Base-by-base conservation (phyloP, 495 filamentous ascomycete species). In the Daldinia concentrica region DNA sequence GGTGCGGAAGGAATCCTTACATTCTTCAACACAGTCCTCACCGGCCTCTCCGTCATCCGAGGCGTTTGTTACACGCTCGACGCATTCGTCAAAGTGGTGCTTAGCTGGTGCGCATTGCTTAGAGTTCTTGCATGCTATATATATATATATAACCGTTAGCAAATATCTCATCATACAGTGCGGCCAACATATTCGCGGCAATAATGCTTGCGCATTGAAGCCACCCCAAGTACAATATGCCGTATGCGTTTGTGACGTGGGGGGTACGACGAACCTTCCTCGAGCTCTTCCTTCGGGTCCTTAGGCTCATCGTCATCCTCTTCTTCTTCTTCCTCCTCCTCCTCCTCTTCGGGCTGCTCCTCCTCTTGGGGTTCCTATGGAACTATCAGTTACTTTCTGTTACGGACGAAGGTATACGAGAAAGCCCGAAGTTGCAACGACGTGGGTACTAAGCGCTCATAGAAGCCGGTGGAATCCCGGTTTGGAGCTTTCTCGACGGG, bases 11-110 rank as follows among this genome's bases (percentile, higher is more conserved):
- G 11, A 52, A 34, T 72, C 89, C 94, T 85, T 90, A 98, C 95
- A 99, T 87, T 99, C 95, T 86, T 99, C 95, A 70, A 99, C 92
- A 76, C 95, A 99, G 85, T 99, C 95, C 87, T 99, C 95, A 81
- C 86, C 85, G 78, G 86, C 84, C 71, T 86, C 90, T 55, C 80
- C 79, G 30, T 82, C 77, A 17, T 91, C 88, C 73, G 88, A 82
- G 79, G 91, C 88, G 74, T 81, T 81, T 64, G 90, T 95, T 72
- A 98, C 95, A 73, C 95, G 93, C 85, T 97, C 94, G 74, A 93
- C 92, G 80, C 95, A 99, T 82, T 97, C 94, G 69, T 98, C 94
- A 82, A 89, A 98, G 87, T 99, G 95, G 87, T 98, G 94, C 88
- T 98, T 99, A 73, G 87, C 86, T 30, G 91, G 90, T 51, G 89